These are phyloP conservation scores for Chaetomium strumarium DNA, from an alignment of 2,329 filamentous ascomycete species.

Conservation along the genomic window DNA sequence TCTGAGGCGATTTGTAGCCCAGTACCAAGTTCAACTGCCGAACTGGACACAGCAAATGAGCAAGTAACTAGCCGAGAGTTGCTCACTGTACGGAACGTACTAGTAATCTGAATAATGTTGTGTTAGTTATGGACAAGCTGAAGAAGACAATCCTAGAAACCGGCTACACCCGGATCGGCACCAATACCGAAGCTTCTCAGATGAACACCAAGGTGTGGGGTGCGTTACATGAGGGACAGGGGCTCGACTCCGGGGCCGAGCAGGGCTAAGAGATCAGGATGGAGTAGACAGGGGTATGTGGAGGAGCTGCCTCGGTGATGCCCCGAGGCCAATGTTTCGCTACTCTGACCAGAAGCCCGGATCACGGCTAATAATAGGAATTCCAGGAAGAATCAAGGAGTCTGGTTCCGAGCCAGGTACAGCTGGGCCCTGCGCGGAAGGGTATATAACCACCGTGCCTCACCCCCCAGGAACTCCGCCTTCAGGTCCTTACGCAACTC, in stretches of 20 bases:
- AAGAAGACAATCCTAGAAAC: too few species aligned
- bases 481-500: neutral
- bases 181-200: neutral
- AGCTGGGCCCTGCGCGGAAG: neutral
- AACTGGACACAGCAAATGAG: too few species aligned
- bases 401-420: neutral
- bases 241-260: neutral
- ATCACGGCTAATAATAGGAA: constrained; percentile 7
- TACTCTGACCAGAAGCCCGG: neutral
- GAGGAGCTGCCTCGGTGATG: too few species aligned
- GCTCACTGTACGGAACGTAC: too few species aligned
- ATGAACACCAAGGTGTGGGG: constrained; percentile 6
- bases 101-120: too few species aligned
- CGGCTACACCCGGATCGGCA: neutral
- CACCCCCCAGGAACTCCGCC: neutral
- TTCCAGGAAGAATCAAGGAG: neutral
- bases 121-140: too few species aligned
- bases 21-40: too few species aligned
- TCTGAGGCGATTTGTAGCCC: neutral
- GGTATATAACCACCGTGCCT: constrained; percentile 4
- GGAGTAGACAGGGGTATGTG: neutral
- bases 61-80: too few species aligned
- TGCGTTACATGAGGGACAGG: constrained; percentile 3
- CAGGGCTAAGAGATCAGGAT: neutral
- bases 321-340: neutral